Conservation (phyloP, 345 rosid genomes). For the Eucalyptus cladocalyx region DNA sequence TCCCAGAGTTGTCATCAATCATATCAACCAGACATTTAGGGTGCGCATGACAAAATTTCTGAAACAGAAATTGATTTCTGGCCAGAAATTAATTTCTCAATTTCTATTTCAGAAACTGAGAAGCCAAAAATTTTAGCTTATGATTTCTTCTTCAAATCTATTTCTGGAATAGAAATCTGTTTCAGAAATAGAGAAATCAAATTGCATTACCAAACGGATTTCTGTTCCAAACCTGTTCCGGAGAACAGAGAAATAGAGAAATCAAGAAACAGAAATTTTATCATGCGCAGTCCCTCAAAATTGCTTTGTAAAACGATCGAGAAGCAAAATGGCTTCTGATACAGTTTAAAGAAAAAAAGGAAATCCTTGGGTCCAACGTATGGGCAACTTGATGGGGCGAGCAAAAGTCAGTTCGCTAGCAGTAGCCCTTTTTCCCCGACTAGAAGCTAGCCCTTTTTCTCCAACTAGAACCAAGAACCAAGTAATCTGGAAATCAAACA, state of each 20-base stretch:
- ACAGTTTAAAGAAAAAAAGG: background rate
- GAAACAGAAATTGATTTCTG: no score
- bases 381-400: background rate
- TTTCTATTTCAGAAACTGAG: no score
- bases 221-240: no score
- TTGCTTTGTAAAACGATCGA: background rate
- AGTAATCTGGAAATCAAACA: background rate
- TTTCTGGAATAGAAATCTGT: no score
- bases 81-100: no score
- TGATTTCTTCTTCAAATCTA: no score
- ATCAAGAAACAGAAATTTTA: no score
- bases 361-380: background rate
- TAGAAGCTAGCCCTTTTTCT: background rate
- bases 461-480: background rate
- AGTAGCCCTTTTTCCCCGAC: background rate
- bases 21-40: background rate
- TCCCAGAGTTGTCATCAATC: background rate
- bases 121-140: no score
- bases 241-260: no score
- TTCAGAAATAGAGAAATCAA: no score
- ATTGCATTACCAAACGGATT: no score
- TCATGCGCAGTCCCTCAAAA: background rate
- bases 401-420: background rate
- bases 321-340: background rate
- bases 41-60: no score